Percentiles rank a stretch among this genome's conserved stretches.
These are phyloP conservation scores for Diphasiastrum complanatum DNA, from an alignment of 83 land plant species.

Conservation along the genomic window DNA sequence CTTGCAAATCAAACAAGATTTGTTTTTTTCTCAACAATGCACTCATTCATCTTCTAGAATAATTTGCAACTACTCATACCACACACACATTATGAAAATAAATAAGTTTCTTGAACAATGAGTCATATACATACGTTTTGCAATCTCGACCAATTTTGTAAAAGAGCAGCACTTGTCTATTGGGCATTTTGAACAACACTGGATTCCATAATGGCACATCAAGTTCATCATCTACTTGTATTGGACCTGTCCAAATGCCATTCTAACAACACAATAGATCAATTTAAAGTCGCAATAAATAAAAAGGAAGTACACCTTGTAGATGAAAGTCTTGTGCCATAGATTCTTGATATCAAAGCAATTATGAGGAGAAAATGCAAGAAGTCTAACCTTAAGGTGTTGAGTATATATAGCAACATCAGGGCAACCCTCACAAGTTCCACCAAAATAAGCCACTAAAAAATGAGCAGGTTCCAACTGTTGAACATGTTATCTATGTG, in stretches of 20 bases:
- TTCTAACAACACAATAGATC: conserved; percentile 8
- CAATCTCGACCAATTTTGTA: conserved; percentile 26
- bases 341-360: not conserved
- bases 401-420: conserved; percentile 26
- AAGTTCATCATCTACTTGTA: conserved; percentile 7
- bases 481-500: too few species aligned
- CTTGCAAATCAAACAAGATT: too few species aligned
- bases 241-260: conserved; percentile 18
- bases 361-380: not conserved
- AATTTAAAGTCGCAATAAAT: not conserved
- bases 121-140: too few species aligned
- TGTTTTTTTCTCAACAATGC: too few species aligned
- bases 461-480: conserved; percentile 21
- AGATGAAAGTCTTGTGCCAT: not conserved
- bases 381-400: conserved; percentile 9
- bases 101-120: too few species aligned
- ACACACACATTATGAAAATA: too few species aligned
- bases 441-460: conserved; percentile 25
- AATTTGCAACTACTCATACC: too few species aligned
- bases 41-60: too few species aligned
- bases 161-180: conserved; percentile 14
- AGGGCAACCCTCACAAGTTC: conserved; percentile 19
- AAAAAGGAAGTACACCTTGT: too few species aligned
- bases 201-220: conserved; percentile 25
- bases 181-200: conserved; percentile 20